Evolutionary conservation across 179 eudicot genomes (phyloP).

Genomic region (Carnegiea gigantea): DNA sequence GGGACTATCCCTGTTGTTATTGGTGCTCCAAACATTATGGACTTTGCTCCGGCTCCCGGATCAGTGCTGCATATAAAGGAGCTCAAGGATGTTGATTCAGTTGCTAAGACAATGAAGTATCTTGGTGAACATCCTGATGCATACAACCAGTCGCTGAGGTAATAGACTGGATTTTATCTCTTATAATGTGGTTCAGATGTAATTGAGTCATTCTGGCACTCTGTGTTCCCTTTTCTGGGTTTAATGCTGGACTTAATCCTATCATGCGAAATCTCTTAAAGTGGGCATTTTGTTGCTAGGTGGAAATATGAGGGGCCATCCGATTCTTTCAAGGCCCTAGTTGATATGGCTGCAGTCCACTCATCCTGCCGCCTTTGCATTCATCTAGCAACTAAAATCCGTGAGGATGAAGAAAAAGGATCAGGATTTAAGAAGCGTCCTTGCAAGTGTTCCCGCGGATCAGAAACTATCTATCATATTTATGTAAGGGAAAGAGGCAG

Average conservation of each 20-base stretch:
- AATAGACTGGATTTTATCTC: conserved; percentile 4
- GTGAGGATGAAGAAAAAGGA: conserved; percentile 60
- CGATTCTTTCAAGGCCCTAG: conserved; percentile 91
- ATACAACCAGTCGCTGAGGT: conserved; percentile 79
- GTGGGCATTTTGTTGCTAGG: conserved; percentile 34
- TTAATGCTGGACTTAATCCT: neutral
- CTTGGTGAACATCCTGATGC: conserved; percentile 75
- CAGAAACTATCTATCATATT: conserved; percentile 67
- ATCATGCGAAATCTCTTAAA: neutral
- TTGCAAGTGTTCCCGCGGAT: conserved; percentile 79
- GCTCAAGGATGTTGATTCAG: conserved; percentile 51
- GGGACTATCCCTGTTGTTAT: conserved; percentile 88
- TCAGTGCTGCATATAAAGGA: conserved; percentile 81
- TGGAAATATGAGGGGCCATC: conserved; percentile 95
- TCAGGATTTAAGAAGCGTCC: conserved; percentile 58
- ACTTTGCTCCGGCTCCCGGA: conserved; percentile 77
- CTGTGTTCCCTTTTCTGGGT: neutral
- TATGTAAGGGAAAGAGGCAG: conserved; percentile 92
- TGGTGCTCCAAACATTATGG: conserved; percentile 94
- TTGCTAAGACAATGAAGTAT: conserved; percentile 77
- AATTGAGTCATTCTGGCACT: neutral
- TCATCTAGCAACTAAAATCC: conserved; percentile 69
- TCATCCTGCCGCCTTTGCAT: conserved; percentile 95
- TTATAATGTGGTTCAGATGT: neutral
- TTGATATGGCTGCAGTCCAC: conserved; percentile 98